Evolutionary conservation across 768 basidiomycete species (phyloP), one percentile per base, ranked within the genome.

Genomic region (Pluteus cervinus): DNA sequence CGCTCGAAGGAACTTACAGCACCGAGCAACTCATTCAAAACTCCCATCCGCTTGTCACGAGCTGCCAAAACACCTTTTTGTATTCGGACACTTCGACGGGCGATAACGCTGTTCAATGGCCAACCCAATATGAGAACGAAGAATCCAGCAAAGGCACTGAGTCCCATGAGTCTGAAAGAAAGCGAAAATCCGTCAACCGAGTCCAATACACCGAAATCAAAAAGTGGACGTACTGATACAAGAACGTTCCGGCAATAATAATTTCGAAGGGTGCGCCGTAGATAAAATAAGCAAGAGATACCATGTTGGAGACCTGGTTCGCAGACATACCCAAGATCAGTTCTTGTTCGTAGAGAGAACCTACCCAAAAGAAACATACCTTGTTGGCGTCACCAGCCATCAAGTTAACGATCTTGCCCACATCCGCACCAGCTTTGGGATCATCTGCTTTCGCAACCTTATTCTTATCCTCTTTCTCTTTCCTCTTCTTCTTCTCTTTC

Each of bases 331-430:
- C n/a, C n/a, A 29, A 33, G 5, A 16, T 28, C 25, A 1, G n/a
- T 33, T 24, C 10, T 12, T 24, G 6, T 14, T 17, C 17, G n/a
- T 17, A 25, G 25, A 28, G 35, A 29, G 18, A n/a, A 15, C 29
- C 4, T 22, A 11, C 20, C n/a, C n/a, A n/a, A n/a, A n/a, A n/a
- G 11, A 18, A 23, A 53, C 60, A 25, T 32, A 75, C 69, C 33
- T 69, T 61, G 50, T 79, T 82, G 2, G 80, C 78, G 53, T 89
- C 86, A 5, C 75, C 78, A 10, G 85, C 79, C 88, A 93, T 93
- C 24, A 92, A 60, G 46, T 89, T 88, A 38, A 92, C 86, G 36
- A 93, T 87, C 56, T 92, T 91, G 9, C 91, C 91, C 9, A 86
- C 69, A 53, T 90, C 86, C 6, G 91, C 91, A 11, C 87, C 85